Evolutionary conservation across 768 basidiomycete species (phyloP).

Genomic region (Collybiopsis confluens): DNA sequence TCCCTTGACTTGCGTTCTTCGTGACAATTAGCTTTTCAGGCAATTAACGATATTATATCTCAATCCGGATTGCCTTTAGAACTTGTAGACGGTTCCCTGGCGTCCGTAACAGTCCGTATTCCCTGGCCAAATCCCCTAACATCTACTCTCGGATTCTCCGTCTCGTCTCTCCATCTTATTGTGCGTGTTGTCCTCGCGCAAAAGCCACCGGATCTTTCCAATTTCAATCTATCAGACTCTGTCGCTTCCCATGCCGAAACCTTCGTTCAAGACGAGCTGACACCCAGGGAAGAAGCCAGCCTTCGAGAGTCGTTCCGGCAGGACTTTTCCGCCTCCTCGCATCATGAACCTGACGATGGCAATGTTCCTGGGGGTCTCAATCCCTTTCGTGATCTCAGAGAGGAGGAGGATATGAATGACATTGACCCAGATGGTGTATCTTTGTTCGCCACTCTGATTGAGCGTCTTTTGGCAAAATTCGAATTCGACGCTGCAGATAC

Average conservation of each 20-base stretch:
- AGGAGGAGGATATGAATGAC: constrained; percentile 39
- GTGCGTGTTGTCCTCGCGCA: constrained; percentile 31
- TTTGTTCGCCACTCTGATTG: constrained; percentile 75
- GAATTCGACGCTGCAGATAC: constrained; percentile 71
- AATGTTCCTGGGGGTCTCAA: constrained; percentile 67
- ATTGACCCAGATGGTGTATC: constrained; percentile 72
- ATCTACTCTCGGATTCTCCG: constrained; percentile 64
- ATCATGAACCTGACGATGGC: constrained; percentile 25
- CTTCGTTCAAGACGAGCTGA: constrained; percentile 82
- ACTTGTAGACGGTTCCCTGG: constrained; percentile 68
- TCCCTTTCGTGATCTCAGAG: constrained; percentile 42
- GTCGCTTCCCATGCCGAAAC: constrained; percentile 82
- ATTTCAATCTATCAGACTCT: constrained; percentile 62
- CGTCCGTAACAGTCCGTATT: constrained; percentile 71
- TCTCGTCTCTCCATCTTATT: constrained; percentile 66
- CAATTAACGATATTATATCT: constrained; percentile 67
- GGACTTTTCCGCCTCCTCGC: constrained; percentile 25
- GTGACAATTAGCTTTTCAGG: constrained; percentile 37
- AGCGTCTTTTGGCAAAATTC: constrained; percentile 73
- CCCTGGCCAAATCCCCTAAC: constrained; percentile 85
- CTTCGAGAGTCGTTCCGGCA: constrained; percentile 67
- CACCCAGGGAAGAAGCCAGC: constrained; percentile 63
- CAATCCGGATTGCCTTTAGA: constrained; percentile 54
- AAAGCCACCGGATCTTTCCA: constrained; percentile 11
- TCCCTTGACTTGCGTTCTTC: constrained; percentile 6